A percentile compares a stretch with the other conserved stretches of the same genome.
These are phyloP conservation scores for Dryas alaskensis DNA, from an alignment of 306 rosid genomes.

Conservation along the genomic window DNA sequence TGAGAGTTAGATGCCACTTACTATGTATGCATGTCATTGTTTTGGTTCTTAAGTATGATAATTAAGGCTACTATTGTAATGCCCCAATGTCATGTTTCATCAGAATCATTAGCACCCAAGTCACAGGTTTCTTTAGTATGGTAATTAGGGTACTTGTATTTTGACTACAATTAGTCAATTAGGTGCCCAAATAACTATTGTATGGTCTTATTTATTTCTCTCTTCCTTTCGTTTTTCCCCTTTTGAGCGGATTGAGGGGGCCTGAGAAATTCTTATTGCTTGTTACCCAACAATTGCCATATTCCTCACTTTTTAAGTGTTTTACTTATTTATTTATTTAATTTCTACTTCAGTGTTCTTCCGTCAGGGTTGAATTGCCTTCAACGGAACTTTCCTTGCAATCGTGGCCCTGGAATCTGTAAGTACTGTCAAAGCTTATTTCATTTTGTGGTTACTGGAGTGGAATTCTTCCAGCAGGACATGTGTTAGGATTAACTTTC, in stretches of 20 bases:
- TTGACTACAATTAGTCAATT: background rate
- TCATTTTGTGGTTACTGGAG: constrained; percentile 14
- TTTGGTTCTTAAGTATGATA: too few species aligned
- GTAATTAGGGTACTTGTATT: background rate
- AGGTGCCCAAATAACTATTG: background rate
- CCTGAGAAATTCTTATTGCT: background rate
- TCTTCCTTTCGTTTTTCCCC: background rate
- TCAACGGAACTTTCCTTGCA: constrained; percentile 66
- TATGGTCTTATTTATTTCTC: background rate
- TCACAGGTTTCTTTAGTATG: too few species aligned
- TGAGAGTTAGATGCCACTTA: background rate
- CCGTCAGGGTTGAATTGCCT: constrained; percentile 69
- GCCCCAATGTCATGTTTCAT: too few species aligned
- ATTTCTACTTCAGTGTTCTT: constrained; percentile 48
- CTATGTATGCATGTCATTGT: background rate
- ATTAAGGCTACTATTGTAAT: too few species aligned
- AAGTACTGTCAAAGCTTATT: constrained; percentile 31
- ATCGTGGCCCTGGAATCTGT: constrained; percentile 52
- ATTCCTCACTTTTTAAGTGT: constrained; percentile 6
- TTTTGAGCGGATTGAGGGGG: too few species aligned
- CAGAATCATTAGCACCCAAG: too few species aligned
- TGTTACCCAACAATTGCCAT: background rate
- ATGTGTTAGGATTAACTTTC: background rate
- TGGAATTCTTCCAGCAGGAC: background rate
- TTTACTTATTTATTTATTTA: background rate